A percentile compares a stretch with the other conserved stretches of the same genome.
These are phyloP conservation scores for Apocynum venetum DNA, from an alignment of 257 asterid species.

Conservation along the genomic window DNA sequence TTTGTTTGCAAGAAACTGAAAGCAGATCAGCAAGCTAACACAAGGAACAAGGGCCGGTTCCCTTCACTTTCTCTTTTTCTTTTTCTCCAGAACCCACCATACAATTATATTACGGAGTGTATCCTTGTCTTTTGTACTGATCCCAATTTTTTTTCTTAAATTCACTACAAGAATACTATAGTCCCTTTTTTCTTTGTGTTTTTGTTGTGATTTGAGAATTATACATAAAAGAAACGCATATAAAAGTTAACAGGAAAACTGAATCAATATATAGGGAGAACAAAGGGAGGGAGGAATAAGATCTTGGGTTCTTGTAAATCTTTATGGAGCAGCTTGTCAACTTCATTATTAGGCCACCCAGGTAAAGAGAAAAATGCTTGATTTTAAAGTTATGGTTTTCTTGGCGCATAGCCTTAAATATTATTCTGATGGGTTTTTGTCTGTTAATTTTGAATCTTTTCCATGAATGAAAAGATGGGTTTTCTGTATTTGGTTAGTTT, in stretches of 20 bases:
- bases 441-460: conserved; percentile 35
- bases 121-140: conserved; percentile 1
- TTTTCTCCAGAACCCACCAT: not conserved
- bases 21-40: not conserved
- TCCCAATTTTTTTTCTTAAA: not conserved
- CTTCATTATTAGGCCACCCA: conserved; percentile 97
- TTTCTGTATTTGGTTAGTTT: conserved; percentile 7
- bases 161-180: not conserved
- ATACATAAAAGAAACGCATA: not conserved
- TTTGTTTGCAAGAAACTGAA: conserved; percentile 4
- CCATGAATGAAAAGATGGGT: conserved; percentile 21
- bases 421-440: not conserved
- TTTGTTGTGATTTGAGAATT: not conserved
- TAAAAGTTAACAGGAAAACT: not conserved
- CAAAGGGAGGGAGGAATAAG: conserved; percentile 15
- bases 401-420: not conserved
- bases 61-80: not conserved
- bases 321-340: conserved; percentile 92
- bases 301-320: conserved; percentile 44
- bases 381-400: not conserved
- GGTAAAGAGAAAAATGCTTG: conserved; percentile 35
- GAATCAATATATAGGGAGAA: conserved; percentile 13
- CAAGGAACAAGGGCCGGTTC: not conserved
- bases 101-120: not conserved
- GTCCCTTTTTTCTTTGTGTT: not conserved